Conservation (phyloP, 805 yeast species). For the Huiozyma naganishii region DNA sequence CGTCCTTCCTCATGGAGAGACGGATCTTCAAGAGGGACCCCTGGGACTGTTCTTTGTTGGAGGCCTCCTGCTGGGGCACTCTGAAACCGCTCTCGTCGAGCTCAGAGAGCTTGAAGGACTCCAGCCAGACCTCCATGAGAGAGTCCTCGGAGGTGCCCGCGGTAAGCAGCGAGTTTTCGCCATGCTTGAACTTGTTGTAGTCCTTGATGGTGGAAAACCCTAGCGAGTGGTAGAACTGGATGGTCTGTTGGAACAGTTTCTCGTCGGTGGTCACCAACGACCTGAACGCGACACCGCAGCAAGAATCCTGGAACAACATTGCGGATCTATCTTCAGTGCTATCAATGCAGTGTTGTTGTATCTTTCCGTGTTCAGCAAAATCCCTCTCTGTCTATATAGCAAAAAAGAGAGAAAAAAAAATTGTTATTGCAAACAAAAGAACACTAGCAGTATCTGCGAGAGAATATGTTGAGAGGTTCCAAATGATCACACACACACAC, state of each 20-base stretch:
- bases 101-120: slow-evolving; percentile 52
- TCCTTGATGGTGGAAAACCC: slow-evolving; percentile 54
- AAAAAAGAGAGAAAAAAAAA: too few relatives aligned
- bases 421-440: too few relatives aligned
- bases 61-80: slow-evolving; percentile 38
- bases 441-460: too few relatives aligned
- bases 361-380: too few relatives aligned
- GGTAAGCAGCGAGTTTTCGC: slow-evolving; percentile 24
- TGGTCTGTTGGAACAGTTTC: slow-evolving; percentile 35
- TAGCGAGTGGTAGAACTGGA: slow-evolving; percentile 46
- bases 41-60: slow-evolving; percentile 29
- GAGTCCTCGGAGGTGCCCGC: slow-evolving; percentile 59
- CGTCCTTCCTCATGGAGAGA: slow-evolving; percentile 28
- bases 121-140: slow-evolving; percentile 61
- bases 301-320: slow-evolving; percentile 14
- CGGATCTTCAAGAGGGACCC: slow-evolving; percentile 42
- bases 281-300: slow-evolving; percentile 41
- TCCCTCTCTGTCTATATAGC: too few relatives aligned
- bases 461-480: too few relatives aligned
- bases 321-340: too few relatives aligned
- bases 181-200: slow-evolving; percentile 40
- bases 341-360: too few relatives aligned
- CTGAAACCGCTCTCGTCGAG: slow-evolving; percentile 50
- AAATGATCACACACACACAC: too few relatives aligned
- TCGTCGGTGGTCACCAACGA: slow-evolving; percentile 50